Conservation (phyloP, 2,329 filamentous ascomycete species). For the Trichoderma breve region DNA sequence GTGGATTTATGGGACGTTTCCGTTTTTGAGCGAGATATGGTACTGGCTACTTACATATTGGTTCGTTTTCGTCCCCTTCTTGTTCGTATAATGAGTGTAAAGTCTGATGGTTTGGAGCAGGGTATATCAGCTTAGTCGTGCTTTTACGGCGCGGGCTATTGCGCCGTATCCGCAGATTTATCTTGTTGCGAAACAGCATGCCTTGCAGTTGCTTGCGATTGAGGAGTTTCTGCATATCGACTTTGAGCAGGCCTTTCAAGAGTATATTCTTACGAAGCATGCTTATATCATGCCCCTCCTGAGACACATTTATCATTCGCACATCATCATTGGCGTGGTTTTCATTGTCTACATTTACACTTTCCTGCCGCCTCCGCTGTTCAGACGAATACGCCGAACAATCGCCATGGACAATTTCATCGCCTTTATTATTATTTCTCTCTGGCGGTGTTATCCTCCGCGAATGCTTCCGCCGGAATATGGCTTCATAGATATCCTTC, state of each 20-base stretch:
- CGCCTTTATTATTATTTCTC: background rate
- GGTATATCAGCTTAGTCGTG: constrained; percentile 7
- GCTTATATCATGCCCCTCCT: background rate
- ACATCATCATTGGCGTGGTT: constrained; percentile 8
- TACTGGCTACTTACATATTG: constrained; percentile 11
- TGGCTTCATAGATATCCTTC: constrained; percentile 1
- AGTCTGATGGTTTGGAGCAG: background rate
- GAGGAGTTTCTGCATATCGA: background rate
- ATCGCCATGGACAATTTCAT: constrained; percentile 6
- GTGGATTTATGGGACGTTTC: constrained; percentile 7
- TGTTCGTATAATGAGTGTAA: background rate
- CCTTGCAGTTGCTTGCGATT: background rate
- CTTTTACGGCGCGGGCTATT: background rate
- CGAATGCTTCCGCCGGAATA: background rate
- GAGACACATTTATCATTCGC: background rate
- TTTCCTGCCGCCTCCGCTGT: background rate
- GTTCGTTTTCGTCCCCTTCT: background rate
- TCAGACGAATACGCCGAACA: background rate
- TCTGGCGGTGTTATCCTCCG: background rate
- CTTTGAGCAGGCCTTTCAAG: constrained; percentile 2
- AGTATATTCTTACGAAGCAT: background rate
- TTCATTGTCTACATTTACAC: constrained; percentile 6
- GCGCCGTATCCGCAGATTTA: constrained; percentile 4
- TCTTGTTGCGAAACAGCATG: background rate
- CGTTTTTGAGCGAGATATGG: constrained; percentile 11